Evolutionary conservation across 1,139 yeast species (phyloP).

Genomic region (Sugiyamaella japonica): DNA sequence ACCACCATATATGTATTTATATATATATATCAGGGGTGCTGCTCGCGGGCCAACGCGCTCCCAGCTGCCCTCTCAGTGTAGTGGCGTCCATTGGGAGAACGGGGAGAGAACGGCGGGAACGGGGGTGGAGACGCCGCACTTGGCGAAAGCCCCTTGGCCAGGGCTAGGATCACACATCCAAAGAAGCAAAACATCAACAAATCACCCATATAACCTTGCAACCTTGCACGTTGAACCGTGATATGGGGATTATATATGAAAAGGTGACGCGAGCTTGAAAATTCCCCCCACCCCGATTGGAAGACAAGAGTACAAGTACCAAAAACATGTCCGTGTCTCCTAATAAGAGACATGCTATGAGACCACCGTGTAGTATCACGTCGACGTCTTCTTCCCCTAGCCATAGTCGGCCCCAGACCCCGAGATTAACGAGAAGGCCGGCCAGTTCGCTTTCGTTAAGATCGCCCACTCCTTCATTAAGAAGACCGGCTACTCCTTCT

Average conservation of each 20-base stretch:
- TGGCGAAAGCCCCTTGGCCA: not conserved
- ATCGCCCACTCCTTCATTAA: slow-evolving; percentile 33
- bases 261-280: not conserved
- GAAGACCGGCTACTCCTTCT: slow-evolving; percentile 22
- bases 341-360: slow-evolving; percentile 8
- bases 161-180: not conserved
- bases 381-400: slow-evolving; percentile 6
- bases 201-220: not conserved
- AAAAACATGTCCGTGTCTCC: slow-evolving; percentile 7
- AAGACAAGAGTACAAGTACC: no score
- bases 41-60: no score
- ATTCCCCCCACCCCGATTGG: no score
- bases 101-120: no score
- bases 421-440: slow-evolving; percentile 32
- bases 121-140: not conserved
- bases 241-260: not conserved
- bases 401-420: slow-evolving; percentile 34
- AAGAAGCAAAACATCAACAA: slow-evolving; percentile 17
- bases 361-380: slow-evolving; percentile 14
- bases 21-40: no score
- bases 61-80: no score
- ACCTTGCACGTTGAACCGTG: no score
- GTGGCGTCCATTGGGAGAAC: no score
- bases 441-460: slow-evolving; percentile 33
- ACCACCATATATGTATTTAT: not conserved